phyloP scores from a whole-genome alignment of 73 alveolate genomes.

The Uronychia setigera region DNA sequence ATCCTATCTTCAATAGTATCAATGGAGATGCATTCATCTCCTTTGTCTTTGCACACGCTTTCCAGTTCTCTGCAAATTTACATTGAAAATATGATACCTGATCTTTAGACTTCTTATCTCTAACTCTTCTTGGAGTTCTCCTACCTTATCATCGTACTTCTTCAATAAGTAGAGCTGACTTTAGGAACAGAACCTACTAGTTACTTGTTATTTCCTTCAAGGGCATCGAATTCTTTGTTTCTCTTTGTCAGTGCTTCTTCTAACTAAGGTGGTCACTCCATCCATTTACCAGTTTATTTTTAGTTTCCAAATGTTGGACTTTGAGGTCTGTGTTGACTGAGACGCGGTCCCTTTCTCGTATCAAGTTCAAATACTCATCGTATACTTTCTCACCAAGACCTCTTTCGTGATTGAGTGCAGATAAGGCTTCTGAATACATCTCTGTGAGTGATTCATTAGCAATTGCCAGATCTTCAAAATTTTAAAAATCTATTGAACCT shows the following conservation, averaged over 20 bases:
- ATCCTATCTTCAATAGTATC: conserved; percentile 15
- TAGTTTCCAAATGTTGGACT: background rate
- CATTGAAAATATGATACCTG: too few relatives aligned
- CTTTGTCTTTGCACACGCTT: background rate
- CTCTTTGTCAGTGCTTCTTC: conserved; percentile 11
- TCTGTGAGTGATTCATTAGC: background rate
- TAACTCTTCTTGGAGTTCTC: background rate
- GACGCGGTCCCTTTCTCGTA: background rate
- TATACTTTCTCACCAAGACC: background rate
- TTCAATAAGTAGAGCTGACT: background rate
- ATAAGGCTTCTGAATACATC: background rate
- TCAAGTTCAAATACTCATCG: background rate
- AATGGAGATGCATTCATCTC: background rate
- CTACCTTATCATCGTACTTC: conserved; percentile 2
- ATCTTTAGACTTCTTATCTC: background rate
- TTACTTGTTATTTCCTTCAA: background rate
- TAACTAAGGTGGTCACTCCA: background rate
- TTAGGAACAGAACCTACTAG: background rate
- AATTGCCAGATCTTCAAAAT: background rate
- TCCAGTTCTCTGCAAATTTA: too few relatives aligned
- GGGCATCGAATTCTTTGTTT: conserved; percentile 5
- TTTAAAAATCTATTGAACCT: too few relatives aligned
- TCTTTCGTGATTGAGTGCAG: background rate
- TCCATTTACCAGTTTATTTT: background rate
- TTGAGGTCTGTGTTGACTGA: background rate